Evolutionary conservation across 2,329 filamentous ascomycete genomes (phyloP), one percentile per base, ranked within the genome.

Genomic region (Alternaria rosae): DNA sequence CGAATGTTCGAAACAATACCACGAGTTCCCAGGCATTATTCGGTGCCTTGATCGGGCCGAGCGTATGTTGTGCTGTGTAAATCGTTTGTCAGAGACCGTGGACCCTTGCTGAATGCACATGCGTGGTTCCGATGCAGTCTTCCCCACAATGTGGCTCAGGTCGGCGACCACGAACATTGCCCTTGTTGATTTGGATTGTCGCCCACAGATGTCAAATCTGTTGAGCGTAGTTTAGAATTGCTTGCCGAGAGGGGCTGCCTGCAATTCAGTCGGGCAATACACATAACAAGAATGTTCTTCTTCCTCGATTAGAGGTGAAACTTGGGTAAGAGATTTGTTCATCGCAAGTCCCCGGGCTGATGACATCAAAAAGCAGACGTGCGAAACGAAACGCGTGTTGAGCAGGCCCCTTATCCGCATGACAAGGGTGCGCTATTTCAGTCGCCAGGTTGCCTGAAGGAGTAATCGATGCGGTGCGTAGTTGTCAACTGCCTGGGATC

Each of bases 61-160:
- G n/a, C 20, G 6, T 45, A 30, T 35, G 38, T 28, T n/a, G 17
- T 50, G 12, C n/a, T 60, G 58, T 57, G 53, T 55, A 47, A 50
- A 30, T 17, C 26, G 48, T 23, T 30, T 58, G 55, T 53, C 32
- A 47, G 43, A 32, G 21, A 55, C 13, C 42, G 26, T 30, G 21
- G 41, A 45, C 35, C 21, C 23, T 25, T 42, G 21, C 17, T 52
- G 9, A 38, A 52, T 28, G 17, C 28, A 53, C 47, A 58, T 30
- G 60, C 30, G 61, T 59, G 41, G 57, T 57, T 61, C 59, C 51
- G 50, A 62, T 57, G 60, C 42, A 42, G 25, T 53, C 44, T 51
- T 63, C 41, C 71, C 72, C 57, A 62, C 23, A 50, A n/a, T 63
- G 54, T 68, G 73, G 71, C 59, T 73, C 71, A 74, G 64, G 72